A percentile compares a stretch with the other conserved stretches of the same genome.
Evolutionary conservation across 768 basidiomycete genomes (phyloP).

Genomic region (Leccinum olivaceopallidum): DNA sequence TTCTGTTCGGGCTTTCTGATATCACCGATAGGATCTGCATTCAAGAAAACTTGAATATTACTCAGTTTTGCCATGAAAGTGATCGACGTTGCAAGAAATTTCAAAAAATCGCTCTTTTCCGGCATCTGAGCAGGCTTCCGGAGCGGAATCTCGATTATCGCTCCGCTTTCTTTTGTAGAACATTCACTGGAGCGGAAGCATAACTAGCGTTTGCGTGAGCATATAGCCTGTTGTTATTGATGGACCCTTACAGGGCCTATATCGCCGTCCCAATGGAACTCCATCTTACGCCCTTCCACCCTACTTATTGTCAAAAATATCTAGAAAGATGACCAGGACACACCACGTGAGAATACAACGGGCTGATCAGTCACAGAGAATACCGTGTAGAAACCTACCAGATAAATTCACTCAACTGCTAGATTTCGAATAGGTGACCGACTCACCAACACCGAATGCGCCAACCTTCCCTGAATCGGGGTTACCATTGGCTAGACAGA

Average conservation of each 20-base stretch:
- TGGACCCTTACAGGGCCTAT: slow-evolving; percentile 46
- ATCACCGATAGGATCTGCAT: slow-evolving; percentile 65
- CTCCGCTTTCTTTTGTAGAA: slow-evolving; percentile 53
- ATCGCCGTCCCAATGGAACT: slow-evolving; percentile 86
- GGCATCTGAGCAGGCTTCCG: slow-evolving; percentile 78
- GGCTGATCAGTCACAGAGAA: slow-evolving; percentile 82
- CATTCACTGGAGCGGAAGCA: slow-evolving; percentile 67
- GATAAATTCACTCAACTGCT: slow-evolving; percentile 21
- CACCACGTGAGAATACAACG: slow-evolving; percentile 73
- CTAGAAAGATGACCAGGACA: slow-evolving; percentile 17
- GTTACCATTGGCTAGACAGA: slow-evolving; percentile 75
- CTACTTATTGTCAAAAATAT: neutral
- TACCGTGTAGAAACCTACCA: slow-evolving; percentile 66
- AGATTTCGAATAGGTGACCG: neutral
- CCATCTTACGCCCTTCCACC: slow-evolving; percentile 78
- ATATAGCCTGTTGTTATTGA: slow-evolving; percentile 36
- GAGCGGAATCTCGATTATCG: slow-evolving; percentile 47
- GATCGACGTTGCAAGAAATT: slow-evolving; percentile 86
- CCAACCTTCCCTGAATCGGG: slow-evolving; percentile 95
- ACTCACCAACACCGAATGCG: slow-evolving; percentile 78
- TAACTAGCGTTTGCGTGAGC: slow-evolving; percentile 44
- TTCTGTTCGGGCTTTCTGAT: slow-evolving; percentile 59
- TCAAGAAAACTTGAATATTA: slow-evolving; percentile 75
- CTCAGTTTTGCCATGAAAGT: slow-evolving; percentile 84
- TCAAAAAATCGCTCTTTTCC: slow-evolving; percentile 75